Evolutionary conservation across 108 stramenopile genomes (phyloP).

Genomic region (Epithemia pelagica): DNA sequence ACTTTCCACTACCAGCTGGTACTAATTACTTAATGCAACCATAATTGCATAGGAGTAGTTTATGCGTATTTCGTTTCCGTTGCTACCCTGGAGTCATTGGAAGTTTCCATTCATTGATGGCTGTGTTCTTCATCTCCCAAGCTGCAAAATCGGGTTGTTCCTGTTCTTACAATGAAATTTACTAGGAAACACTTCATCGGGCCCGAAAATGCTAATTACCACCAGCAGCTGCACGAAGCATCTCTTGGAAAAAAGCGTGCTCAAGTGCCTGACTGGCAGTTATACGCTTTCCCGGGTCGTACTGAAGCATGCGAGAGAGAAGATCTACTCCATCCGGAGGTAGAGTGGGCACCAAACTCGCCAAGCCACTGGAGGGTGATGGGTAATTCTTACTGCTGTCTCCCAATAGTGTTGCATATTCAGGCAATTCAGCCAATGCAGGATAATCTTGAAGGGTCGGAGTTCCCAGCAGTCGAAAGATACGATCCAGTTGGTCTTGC

Average conservation of each 20-base stretch:
- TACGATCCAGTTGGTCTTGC: constrained; percentile 86
- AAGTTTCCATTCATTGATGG: no score
- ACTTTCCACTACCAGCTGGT: no score
- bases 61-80: no score
- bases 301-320: constrained; percentile 81
- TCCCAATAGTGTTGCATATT: constrained; percentile 33
- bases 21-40: no score
- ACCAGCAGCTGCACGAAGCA: background rate
- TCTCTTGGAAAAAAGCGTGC: constrained; percentile 83
- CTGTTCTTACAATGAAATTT: no score
- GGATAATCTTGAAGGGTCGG: constrained; percentile 78
- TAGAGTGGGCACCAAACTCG: constrained; percentile 79
- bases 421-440: constrained; percentile 88
- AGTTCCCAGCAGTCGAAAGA: constrained; percentile 87
- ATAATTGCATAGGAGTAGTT: no score
- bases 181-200: no score
- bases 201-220: no score
- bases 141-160: no score
- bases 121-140: no score
- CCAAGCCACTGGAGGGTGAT: constrained; percentile 70
- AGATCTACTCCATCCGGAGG: constrained; percentile 79
- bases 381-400: constrained; percentile 33
- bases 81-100: no score
- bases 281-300: constrained; percentile 86
- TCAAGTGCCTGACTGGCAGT: constrained; percentile 90